Conservation (phyloP, 2,329 filamentous ascomycete genomes). For the Berkeleyomyces basicola region DNA sequence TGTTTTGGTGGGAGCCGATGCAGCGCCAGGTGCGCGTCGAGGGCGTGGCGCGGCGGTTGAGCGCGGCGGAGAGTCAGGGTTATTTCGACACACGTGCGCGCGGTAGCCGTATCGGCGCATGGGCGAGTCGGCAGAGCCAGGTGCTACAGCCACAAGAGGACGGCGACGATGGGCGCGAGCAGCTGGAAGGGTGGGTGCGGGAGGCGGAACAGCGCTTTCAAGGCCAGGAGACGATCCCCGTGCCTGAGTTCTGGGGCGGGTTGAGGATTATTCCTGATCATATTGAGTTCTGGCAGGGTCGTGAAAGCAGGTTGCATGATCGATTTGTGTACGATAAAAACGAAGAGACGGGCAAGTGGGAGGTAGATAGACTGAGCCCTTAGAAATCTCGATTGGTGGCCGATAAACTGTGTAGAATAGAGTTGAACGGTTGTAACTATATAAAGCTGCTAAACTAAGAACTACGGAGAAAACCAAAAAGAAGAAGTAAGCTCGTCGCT, state of each 20-base stretch:
- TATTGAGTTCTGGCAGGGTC: conserved; percentile 93
- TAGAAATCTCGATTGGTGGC: conserved; percentile 20
- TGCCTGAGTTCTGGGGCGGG: conserved; percentile 91
- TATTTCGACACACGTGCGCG: conserved; percentile 56
- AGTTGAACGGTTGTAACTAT: no score
- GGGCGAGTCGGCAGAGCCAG: conserved; percentile 79
- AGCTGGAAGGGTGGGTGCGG: conserved; percentile 60
- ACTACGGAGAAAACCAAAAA: neutral
- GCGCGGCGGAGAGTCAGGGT: conserved; percentile 50
- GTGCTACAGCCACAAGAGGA: conserved; percentile 39
- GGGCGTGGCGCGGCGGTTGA: conserved; percentile 52
- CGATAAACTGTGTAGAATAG: no score
- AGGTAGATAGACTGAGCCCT: conserved; percentile 57
- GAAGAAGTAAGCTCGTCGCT: neutral
- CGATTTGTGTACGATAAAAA: conserved; percentile 55
- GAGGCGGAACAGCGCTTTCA: conserved; percentile 64
- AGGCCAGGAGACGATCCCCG: conserved; percentile 61
- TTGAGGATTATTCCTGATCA: conserved; percentile 68
- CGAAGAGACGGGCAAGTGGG: conserved; percentile 39
- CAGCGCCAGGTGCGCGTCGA: conserved; percentile 89
- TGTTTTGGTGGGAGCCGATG: conserved; percentile 77
- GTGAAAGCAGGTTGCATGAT: conserved; percentile 80
- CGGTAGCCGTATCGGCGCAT: conserved; percentile 73
- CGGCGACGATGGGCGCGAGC: conserved; percentile 48
- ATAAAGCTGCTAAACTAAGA: neutral